Evolutionary conservation across 805 yeast species (phyloP), one percentile per base, ranked within the genome.

Genomic region (Wickerhamomyces sydowiorum): DNA sequence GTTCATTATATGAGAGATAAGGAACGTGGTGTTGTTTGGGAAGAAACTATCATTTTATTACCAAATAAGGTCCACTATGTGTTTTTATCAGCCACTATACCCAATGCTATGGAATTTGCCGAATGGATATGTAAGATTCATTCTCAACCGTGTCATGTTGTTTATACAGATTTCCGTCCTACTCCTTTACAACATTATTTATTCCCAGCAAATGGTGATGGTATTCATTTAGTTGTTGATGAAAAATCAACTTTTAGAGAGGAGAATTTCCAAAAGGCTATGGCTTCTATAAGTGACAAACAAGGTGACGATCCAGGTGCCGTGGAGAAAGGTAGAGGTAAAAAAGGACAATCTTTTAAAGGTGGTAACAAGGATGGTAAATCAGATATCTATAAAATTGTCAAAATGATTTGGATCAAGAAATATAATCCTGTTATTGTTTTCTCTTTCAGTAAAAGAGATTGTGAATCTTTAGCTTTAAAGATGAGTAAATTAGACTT

Each of bases 21-120:
- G 54, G 93, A 89, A 52, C 80, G 99, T 67, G 99, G 99, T 62
- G 99, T 93, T 40, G 99, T 93, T 28, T 93, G 99, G 99, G 99
- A 93, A 67, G 99, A 93, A 65, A 91, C 98, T 14, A 91, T 93
- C 50, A 93, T 93, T 44, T 69, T 93, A 59, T 72, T 93, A 34
- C 99, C 99, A 4, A 97, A 95, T 54, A 90, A 90, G 70, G 97
- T 93, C 15, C 91, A 86, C 51, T 88, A 90, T 57, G 96, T 91
- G 3, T 86, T 91, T 56, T 67, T 91, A 49, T 89, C 97, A 13
- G 98, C 98, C 38, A 91, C 99, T 1, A 91, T 91, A 52, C 99
- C 99, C 21, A 91, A 91, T 60, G 96, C 98, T 2, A 85, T 87
- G 90, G 96, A 91, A 61, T 91, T 91, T 69, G 97, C 98, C 10